Percentiles rank a stretch among this genome's conserved stretches.
phyloP scores from a whole-genome alignment of 2,329 filamentous ascomycete species.

The Alternaria sp. region DNA sequence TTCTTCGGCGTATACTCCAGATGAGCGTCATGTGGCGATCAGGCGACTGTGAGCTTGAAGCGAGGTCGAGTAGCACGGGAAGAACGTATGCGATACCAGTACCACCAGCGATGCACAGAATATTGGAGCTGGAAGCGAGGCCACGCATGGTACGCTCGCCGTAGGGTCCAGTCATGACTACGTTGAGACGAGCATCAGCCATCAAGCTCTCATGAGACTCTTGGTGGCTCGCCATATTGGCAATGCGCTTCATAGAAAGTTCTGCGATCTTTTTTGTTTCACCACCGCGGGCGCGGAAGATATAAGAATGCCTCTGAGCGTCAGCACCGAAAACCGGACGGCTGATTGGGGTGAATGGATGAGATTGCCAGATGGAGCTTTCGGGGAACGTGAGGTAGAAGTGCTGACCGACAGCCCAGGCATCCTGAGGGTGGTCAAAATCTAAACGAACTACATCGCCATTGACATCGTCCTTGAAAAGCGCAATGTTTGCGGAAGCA shows the following conservation, averaged over 20 bases:
- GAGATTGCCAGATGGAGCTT: slow-evolving; percentile 74
- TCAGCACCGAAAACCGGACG: slow-evolving; percentile 34
- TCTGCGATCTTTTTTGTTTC: slow-evolving; percentile 46
- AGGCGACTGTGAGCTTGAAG: slow-evolving; percentile 31
- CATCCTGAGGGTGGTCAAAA: slow-evolving; percentile 66
- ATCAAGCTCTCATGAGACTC: slow-evolving; percentile 33
- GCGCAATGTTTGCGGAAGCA: slow-evolving; percentile 36
- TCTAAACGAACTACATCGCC: slow-evolving; percentile 68
- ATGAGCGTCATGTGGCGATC: slow-evolving; percentile 44
- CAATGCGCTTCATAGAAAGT: slow-evolving; percentile 38
- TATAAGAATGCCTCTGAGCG: slow-evolving; percentile 42
- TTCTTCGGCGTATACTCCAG: slow-evolving; percentile 45
- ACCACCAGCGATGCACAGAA: slow-evolving; percentile 49
- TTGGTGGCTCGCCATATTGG: slow-evolving; percentile 28
- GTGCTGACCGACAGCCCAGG: slow-evolving; percentile 74
- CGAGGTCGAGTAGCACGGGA: slow-evolving; percentile 43
- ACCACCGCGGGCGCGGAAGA: slow-evolving; percentile 47
- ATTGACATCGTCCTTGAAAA: slow-evolving; percentile 55
- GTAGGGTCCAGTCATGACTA: slow-evolving; percentile 48
- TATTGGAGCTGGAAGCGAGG: slow-evolving; percentile 35
- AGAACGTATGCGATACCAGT: slow-evolving; percentile 51
- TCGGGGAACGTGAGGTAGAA: slow-evolving; percentile 75
- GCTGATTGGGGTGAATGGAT: slow-evolving; percentile 65
- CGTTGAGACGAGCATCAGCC: slow-evolving; percentile 38
- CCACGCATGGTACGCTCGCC: slow-evolving; percentile 39